phyloP scores from a whole-genome alignment of 352 stramenopile genomes.

The Pythium monospermum region DNA sequence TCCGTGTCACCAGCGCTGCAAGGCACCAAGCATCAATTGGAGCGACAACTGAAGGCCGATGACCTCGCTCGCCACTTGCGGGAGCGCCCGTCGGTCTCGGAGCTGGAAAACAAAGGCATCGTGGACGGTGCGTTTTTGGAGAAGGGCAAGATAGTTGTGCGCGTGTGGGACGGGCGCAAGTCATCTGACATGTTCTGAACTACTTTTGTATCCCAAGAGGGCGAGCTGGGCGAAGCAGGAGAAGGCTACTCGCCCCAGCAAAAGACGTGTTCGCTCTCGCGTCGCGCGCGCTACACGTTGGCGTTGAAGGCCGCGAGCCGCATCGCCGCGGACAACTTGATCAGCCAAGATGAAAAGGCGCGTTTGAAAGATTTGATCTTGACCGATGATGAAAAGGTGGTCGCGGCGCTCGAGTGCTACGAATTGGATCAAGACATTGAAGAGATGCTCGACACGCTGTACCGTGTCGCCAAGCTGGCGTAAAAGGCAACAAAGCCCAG shows the following conservation, averaged over 20 bases:
- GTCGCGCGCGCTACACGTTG: slow-evolving; percentile 69
- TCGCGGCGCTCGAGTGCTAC: slow-evolving; percentile 77
- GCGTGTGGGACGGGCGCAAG: not conserved
- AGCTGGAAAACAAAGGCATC: slow-evolving; percentile 77
- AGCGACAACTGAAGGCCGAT: slow-evolving; percentile 67
- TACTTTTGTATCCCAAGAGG: slow-evolving; percentile 34
- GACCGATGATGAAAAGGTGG: slow-evolving; percentile 68
- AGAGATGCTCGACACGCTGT: slow-evolving; percentile 81
- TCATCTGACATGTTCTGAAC: no score
- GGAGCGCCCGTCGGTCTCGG: slow-evolving; percentile 57
- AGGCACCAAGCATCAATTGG: slow-evolving; percentile 64
- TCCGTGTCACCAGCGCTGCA: slow-evolving; percentile 59
- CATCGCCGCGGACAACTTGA: slow-evolving; percentile 79
- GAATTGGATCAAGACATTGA: slow-evolving; percentile 80
- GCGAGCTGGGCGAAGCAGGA: slow-evolving; percentile 47
- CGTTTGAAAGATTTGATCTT: slow-evolving; percentile 82
- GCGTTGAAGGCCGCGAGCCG: slow-evolving; percentile 72
- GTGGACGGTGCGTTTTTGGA: slow-evolving; percentile 42
- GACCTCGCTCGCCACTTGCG: slow-evolving; percentile 63
- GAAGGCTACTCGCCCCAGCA: slow-evolving; percentile 22
- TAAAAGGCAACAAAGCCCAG: slow-evolving; percentile 4
- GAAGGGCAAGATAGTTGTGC: slow-evolving; percentile 1
- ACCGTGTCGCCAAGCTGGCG: slow-evolving; percentile 62
- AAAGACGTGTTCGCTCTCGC: slow-evolving; percentile 48
- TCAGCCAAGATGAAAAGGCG: slow-evolving; percentile 69